Evolutionary conservation across 176 grass and related monocot genomes (phyloP).

Genomic region (Aegilops speltoides): DNA sequence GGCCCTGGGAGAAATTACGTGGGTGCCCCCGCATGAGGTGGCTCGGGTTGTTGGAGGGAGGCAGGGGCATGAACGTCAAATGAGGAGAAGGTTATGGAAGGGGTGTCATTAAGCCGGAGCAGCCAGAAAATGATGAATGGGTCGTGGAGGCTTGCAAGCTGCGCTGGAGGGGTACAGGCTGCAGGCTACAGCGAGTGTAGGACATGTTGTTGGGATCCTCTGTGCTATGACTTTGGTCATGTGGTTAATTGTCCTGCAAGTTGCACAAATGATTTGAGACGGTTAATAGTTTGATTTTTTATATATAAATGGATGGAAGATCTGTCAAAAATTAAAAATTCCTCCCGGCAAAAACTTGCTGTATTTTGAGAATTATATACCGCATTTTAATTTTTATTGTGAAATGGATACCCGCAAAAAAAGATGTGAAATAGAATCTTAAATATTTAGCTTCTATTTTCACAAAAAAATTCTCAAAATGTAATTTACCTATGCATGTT

Average conservation of each 20-base stretch:
- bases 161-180: conserved; percentile 7
- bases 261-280: background rate
- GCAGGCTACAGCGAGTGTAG: background rate
- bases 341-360: too few relatives aligned
- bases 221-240: background rate
- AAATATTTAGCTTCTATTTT: background rate
- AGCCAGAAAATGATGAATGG: background rate
- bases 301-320: background rate
- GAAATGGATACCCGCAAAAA: background rate
- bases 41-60: background rate
- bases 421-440: background rate
- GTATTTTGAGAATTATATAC: too few relatives aligned
- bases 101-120: background rate
- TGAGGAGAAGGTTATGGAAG: conserved; percentile 40
- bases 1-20: background rate
- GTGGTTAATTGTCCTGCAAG: background rate
- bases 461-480: background rate
- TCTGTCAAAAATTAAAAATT: background rate
- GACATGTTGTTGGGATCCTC: conserved; percentile 19
- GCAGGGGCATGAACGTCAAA: conserved; percentile 18
- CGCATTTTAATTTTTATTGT: background rate
- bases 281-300: background rate
- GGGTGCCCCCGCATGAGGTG: background rate
- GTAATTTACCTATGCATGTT: background rate
- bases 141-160: conserved; percentile 30